phyloP scores from a whole-genome alignment of 352 stramenopile genomes.

The Lagenidium giganteum region DNA sequence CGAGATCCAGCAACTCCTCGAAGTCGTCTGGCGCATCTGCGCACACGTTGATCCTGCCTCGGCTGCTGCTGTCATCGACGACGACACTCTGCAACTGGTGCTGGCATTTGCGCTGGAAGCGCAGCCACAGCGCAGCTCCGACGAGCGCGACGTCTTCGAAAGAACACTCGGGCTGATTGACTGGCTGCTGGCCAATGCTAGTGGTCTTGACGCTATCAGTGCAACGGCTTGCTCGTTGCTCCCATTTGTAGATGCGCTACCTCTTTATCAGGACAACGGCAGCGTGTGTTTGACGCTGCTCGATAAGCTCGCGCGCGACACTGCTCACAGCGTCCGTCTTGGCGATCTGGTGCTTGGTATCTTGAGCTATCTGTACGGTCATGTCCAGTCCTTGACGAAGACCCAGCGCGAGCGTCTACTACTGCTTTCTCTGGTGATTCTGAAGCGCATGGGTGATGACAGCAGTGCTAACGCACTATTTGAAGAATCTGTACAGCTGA shows the following conservation, averaged over 20 bases:
- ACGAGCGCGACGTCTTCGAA: too few species aligned
- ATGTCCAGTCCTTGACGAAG: constrained; percentile 27
- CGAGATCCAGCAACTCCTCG: constrained; percentile 34
- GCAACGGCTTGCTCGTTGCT: too few species aligned
- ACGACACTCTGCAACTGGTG: too few species aligned
- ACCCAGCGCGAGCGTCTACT: constrained; percentile 37
- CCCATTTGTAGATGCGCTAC: constrained; percentile 8
- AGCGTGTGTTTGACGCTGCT: constrained; percentile 23
- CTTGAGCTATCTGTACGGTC: constrained; percentile 34
- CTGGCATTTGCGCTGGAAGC: too few species aligned
- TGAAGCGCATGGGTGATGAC: constrained; percentile 53
- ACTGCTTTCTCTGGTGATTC: constrained; percentile 40
- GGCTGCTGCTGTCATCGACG: too few species aligned
- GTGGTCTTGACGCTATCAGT: too few species aligned
- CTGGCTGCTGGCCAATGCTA: too few species aligned
- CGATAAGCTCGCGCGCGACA: constrained; percentile 22
- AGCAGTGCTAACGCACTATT: constrained; percentile 38
- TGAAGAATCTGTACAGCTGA: constrained; percentile 48
- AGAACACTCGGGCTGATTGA: too few species aligned
- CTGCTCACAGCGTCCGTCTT: constrained; percentile 21
- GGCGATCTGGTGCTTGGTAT: constrained; percentile 31
- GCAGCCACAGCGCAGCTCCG: too few species aligned
- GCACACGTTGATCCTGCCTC: too few species aligned
- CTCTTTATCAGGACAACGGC: neutral
- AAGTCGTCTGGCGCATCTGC: too few species aligned